These are phyloP conservation scores for Phytophthora foliorum DNA, from an alignment of 352 stramenopile species.

Conservation along the genomic window DNA sequence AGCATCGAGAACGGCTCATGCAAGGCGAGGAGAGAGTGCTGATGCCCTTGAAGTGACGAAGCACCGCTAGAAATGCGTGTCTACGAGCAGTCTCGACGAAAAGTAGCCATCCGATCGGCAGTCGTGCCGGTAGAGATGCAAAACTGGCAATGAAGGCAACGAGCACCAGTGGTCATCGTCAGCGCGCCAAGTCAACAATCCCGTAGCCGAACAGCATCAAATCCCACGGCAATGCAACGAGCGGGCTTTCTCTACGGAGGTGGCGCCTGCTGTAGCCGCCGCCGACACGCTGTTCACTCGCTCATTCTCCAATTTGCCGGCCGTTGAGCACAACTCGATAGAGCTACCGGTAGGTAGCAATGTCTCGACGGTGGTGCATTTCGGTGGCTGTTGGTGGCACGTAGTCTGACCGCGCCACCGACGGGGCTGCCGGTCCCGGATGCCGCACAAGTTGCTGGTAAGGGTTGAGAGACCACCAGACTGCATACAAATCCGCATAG, in stretches of 20 bases:
- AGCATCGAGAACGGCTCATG: too few relatives aligned
- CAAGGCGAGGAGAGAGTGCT: neutral
- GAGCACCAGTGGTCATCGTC: neutral
- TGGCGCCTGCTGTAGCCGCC: neutral
- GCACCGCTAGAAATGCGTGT: conserved; percentile 16
- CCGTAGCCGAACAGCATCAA: conserved; percentile 20
- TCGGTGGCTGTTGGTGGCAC: conserved; percentile 22
- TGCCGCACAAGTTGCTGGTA: conserved; percentile 12
- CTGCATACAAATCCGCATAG: conserved; percentile 13
- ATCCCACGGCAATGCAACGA: conserved; percentile 25
- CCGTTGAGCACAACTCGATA: neutral
- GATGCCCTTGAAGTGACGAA: conserved; percentile 11
- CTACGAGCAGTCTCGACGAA: neutral
- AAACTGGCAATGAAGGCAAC: neutral
- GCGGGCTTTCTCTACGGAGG: conserved; percentile 3
- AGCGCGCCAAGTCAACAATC: conserved; percentile 38
- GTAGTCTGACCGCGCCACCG: conserved; percentile 5
- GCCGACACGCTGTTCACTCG: neutral
- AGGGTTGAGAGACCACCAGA: conserved; percentile 30
- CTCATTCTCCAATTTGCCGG: conserved; percentile 36
- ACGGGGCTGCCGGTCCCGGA: conserved; percentile 21
- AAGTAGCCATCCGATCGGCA: too few relatives aligned
- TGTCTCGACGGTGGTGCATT: neutral
- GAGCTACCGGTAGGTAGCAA: neutral
- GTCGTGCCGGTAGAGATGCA: neutral